These are phyloP conservation scores for Syzygium grande DNA, from an alignment of 345 rosid species.

Conservation along the genomic window DNA sequence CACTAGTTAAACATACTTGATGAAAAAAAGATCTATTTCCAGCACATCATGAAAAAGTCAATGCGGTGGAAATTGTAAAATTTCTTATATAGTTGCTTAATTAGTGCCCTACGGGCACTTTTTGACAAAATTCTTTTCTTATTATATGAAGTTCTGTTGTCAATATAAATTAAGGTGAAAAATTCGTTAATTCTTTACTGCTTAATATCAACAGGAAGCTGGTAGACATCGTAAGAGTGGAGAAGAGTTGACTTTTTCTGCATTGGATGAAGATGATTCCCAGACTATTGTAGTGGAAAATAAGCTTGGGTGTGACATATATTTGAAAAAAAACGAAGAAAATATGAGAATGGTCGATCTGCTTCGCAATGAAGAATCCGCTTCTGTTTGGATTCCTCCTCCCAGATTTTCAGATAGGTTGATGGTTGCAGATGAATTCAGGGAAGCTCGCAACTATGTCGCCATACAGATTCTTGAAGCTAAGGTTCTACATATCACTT, in stretches of 20 bases:
- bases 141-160: neutral
- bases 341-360: constrained; percentile 44
- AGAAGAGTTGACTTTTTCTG: constrained; percentile 64
- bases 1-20: neutral
- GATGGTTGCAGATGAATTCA: constrained; percentile 69
- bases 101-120: neutral
- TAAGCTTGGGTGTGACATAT: constrained; percentile 81
- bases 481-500: constrained; percentile 38
- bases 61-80: neutral
- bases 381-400: constrained; percentile 88
- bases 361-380: constrained; percentile 45
- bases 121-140: neutral
- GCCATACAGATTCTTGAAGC: constrained; percentile 81
- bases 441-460: constrained; percentile 66
- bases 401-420: constrained; percentile 85
- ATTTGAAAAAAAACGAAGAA: constrained; percentile 67
- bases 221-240: constrained; percentile 31
- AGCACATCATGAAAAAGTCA: neutral
- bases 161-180: neutral
- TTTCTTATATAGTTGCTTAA: neutral
- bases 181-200: neutral
- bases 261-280: constrained; percentile 94
- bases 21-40: neutral
- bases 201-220: constrained; percentile 41
- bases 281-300: constrained; percentile 79